Evolutionary conservation across 192 early-diverging fungal genomes (phyloP).

Genomic region (Coemansia sp.): DNA sequence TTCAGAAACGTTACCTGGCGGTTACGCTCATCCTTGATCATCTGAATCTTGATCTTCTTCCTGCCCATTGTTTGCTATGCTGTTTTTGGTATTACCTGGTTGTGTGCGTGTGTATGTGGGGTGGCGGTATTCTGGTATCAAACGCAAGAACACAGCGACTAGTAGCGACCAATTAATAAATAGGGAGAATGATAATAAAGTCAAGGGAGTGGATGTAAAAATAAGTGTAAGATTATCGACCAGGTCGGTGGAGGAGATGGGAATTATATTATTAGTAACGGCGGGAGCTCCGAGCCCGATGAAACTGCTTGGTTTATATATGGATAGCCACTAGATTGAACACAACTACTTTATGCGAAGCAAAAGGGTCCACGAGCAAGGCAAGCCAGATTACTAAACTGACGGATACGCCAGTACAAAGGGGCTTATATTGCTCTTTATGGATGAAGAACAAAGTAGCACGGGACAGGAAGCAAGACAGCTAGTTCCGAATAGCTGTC

Average conservation of each 20-base stretch:
- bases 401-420: neutral
- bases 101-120: conserved; percentile 1
- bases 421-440: neutral
- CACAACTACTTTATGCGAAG: neutral
- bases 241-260: neutral
- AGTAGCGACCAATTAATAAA: neutral
- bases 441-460: conserved; percentile 3
- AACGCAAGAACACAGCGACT: neutral
- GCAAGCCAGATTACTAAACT: conserved; percentile 1
- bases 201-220: neutral
- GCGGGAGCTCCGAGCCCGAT: neutral
- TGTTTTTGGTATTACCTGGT: neutral
- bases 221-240: neutral
- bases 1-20: conserved; percentile 95
- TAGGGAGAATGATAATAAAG: neutral
- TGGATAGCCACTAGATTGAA: neutral
- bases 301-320: conserved; percentile 1
- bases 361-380: neutral
- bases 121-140: neutral
- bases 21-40: conserved; percentile 88
- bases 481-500: neutral
- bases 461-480: neutral
- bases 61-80: conserved; percentile 73
- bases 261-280: neutral
- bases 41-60: conserved; percentile 93